Base-by-base conservation (phyloP, 306 rosid species). In the Cucurbita ficifolia region DNA sequence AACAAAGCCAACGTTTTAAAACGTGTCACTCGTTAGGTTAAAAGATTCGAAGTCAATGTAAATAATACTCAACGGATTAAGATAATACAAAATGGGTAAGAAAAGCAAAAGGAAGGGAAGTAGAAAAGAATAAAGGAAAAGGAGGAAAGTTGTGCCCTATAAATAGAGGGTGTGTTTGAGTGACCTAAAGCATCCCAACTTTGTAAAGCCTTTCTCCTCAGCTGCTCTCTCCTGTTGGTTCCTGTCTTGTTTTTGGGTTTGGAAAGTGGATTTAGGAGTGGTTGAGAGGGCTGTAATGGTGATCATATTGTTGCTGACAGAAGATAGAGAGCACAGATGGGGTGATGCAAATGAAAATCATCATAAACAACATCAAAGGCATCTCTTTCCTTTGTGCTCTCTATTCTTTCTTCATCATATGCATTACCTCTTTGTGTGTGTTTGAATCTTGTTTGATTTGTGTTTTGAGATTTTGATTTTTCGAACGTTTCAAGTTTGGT, bases 371-470 rank as follows among this genome's bases (percentile, higher is more conserved):
- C 3, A 29, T 29, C 33, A 61, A 39, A 36, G 2, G 88, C 88
- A 84, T 88, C 80, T 87, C 84, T 81, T 67, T 88, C 95, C 81
- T 90, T 85, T 82, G 96, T 90, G 89, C 96, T 88, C 89, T 87
- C 86, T 90, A 85, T 76, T n/a, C 89, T 88, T 85, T 8, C 29
- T 24, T 24, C 29, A 0, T 24, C 29, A 1, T 1, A 24, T 24
- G 29, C 29, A 24, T 24, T 24, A 2, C 29, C 29, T 24, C 29
- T 1, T 1, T 24, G 29, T 24, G 29, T 24, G 29, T 24, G 29
- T 24, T 24, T 24, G 29, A 24, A 24, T 24, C 29, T 24, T 24
- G 33, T 29, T 29, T 29, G 33, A 29, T 29, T 29, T 29, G 33
- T 29, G 33, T 29, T 29, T 2, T 29, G 33, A 29, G 33, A 22